Conservation (phyloP, 2,329 filamentous ascomycete species). For the Monosporascus sp. region DNA sequence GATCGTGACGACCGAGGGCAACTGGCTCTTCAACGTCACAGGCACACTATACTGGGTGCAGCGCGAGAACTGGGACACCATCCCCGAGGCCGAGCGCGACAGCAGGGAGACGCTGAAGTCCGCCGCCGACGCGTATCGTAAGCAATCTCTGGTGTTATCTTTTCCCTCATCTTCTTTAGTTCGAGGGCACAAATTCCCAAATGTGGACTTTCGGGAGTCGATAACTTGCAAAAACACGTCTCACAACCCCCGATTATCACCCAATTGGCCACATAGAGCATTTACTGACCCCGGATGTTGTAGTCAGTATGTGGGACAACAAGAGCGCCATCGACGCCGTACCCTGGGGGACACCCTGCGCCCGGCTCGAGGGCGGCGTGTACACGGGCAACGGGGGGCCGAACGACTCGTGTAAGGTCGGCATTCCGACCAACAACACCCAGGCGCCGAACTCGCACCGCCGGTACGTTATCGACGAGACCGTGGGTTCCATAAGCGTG, state of each 20-base stretch:
- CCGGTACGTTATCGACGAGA: constrained; percentile 26
- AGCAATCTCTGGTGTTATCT: too few species aligned
- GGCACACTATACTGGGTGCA: constrained; percentile 26
- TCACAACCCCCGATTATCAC: too few species aligned
- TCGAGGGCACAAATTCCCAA: too few species aligned
- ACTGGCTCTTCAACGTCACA: constrained; percentile 32
- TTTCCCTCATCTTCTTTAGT: too few species aligned
- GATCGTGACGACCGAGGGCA: constrained; percentile 25
- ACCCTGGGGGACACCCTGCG: constrained; percentile 31
- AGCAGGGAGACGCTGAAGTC: constrained; percentile 20
- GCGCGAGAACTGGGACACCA: constrained; percentile 25
- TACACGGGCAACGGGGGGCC: constrained; percentile 20
- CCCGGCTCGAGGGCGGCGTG: constrained; percentile 22
- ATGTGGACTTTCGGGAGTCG: too few species aligned
- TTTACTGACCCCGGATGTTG: too few species aligned
- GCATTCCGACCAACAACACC: constrained; percentile 20
- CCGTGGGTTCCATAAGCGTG: constrained; percentile 23
- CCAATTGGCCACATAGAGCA: too few species aligned
- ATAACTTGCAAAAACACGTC: too few species aligned
- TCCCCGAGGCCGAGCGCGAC: constrained; percentile 22
- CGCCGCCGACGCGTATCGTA: constrained; percentile 29
- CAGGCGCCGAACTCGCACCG: constrained; percentile 23
- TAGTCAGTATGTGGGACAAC: constrained; percentile 29
- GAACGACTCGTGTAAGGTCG: constrained; percentile 21
- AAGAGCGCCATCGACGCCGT: constrained; percentile 22